These are phyloP conservation scores for Termitomyces sp. DNA, from an alignment of 768 basidiomycete genomes.

Conservation along the genomic window DNA sequence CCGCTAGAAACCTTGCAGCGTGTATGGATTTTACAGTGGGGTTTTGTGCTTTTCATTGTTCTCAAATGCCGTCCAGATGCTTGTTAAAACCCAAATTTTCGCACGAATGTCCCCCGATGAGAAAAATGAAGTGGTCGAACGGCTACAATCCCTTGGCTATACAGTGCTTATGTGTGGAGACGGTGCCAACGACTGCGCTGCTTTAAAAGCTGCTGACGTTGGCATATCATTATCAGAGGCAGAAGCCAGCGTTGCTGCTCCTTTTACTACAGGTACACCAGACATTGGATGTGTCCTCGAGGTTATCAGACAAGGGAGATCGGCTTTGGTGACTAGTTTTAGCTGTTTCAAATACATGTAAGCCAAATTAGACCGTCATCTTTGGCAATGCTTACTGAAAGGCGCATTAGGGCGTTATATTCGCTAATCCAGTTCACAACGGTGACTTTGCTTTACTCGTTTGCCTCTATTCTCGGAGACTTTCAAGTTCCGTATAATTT, in stretches of 20 bases:
- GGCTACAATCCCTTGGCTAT: conserved; percentile 89
- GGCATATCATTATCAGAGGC: conserved; percentile 96
- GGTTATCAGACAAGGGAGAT: conserved; percentile 94
- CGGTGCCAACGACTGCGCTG: conserved; percentile 98
- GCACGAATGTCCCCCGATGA: conserved; percentile 99
- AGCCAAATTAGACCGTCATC: conserved; percentile 24
- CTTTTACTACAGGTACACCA: conserved; percentile 89
- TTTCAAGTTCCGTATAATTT: conserved; percentile 61
- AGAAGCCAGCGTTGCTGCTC: conserved; percentile 97
- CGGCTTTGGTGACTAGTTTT: conserved; percentile 95
- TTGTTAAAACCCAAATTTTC: conserved; percentile 94
- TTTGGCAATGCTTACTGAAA: conserved; percentile 6
- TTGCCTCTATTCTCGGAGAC: conserved; percentile 93
- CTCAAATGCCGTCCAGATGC: conserved; percentile 58
- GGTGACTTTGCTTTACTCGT: conserved; percentile 91
- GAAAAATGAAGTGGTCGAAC: conserved; percentile 97
- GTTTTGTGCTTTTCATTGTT: not conserved
- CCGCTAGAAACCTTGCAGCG: conserved; percentile 91
- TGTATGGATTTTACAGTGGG: conserved; percentile 38
- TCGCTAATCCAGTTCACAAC: conserved; percentile 99
- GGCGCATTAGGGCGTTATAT: conserved; percentile 78
- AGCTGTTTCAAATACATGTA: conserved; percentile 99
- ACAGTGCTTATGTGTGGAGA: conserved; percentile 98
- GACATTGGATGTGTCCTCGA: conserved; percentile 96
- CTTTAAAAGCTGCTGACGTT: conserved; percentile 97